Evolutionary conservation across 2,329 filamentous ascomycete genomes (phyloP), one percentile per base, ranked within the genome.

Genomic region (Xenoacremonium recifei): DNA sequence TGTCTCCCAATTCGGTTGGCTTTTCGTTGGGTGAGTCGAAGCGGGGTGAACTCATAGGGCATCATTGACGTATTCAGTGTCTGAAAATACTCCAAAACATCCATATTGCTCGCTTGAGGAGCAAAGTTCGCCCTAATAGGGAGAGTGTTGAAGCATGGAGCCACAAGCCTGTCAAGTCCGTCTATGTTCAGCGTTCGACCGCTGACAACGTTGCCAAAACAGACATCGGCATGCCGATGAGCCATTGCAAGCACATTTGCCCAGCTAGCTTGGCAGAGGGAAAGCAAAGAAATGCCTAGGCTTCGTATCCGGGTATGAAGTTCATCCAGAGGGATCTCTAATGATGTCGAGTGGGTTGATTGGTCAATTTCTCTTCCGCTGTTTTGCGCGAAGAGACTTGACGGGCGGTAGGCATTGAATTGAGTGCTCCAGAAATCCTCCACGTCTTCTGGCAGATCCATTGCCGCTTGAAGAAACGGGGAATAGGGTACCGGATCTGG

Each of bases 101-200:
- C 75, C 1, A 72, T 54, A 42, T 83, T 82, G 13, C 72, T 75
- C 1, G 62, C 68, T 2, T 61, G 61, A 3, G 59, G 58, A 1
- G 72, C 65, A 9, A 87, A 47, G 21, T 80, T 66, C 13, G 81
- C 66, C 19, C 89, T 78, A 2, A 90, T 59, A 0, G 91, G 89
- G 11, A 96, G 66, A 0, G 91, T 95, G 59, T 96, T 96, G 72
- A 96, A 96, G 61, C 89, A 95, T 0, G 91, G 91, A 0, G 88
- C 89, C n/a, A 95, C 79, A 5, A 96, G 76, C 4, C 75, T 71
- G 27, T 91, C 82, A 10, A 92, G 70, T 0, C 76, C 78, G 5
- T 85, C 75, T 3, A 91, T 62, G 0, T 79, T 67, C 9, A 88
- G 60, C 1, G 82, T 84, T 6, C 91, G 81, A 2, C 91, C 90